A percentile compares a stretch with the other conserved stretches of the same genome.
Evolutionary conservation across 345 rosid species (phyloP).

Genomic region (Acer yangbiense): DNA sequence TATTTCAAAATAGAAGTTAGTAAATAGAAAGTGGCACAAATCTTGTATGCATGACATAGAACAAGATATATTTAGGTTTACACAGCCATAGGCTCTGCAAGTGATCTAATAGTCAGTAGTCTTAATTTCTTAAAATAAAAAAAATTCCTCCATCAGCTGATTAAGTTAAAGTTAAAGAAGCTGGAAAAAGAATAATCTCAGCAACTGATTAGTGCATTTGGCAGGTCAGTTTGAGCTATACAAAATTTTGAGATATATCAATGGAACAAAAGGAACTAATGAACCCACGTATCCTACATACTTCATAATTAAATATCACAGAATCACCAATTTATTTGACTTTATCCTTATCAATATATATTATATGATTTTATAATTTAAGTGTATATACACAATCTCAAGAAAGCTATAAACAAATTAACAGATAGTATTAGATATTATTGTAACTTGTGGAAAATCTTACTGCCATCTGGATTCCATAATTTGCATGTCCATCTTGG

Average conservation of each 20-base stretch:
- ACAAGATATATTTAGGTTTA: conserved; percentile 1
- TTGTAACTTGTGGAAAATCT: conserved; percentile 29
- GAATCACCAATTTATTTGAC: conserved; percentile 4
- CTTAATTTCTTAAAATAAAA: background rate
- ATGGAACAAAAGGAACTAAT: too few relatives aligned
- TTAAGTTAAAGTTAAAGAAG: background rate
- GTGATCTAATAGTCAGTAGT: background rate
- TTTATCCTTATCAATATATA: background rate
- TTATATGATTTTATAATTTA: background rate
- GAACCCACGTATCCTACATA: background rate
- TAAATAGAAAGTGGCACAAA: background rate
- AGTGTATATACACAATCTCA: background rate
- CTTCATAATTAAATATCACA: background rate
- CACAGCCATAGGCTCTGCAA: background rate
- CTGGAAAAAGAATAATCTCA: background rate
- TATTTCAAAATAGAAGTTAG: background rate
- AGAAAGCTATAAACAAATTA: background rate
- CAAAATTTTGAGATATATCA: background rate
- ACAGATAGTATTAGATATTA: conserved; percentile 5
- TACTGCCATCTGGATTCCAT: conserved; percentile 93
- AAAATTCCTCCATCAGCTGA: background rate
- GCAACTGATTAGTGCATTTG: conserved; percentile 5
- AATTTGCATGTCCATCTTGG: conserved; percentile 85
- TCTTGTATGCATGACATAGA: background rate
- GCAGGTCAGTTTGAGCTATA: background rate